Conservation (phyloP, 1,139 yeast genomes). For the Kodamaea arcana region DNA sequence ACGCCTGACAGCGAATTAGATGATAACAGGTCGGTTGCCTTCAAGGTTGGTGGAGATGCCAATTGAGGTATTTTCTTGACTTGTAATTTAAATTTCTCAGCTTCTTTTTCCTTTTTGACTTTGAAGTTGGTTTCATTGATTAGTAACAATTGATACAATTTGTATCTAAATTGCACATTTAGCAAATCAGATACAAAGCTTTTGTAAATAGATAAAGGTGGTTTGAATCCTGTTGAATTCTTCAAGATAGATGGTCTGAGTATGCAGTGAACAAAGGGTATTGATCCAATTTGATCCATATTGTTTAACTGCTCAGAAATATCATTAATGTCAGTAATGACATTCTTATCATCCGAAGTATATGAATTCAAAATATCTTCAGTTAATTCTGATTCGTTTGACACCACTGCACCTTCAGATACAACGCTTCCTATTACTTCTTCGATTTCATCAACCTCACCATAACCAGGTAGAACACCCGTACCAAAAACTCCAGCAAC, state of each 20-base stretch:
- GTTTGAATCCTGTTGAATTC: slow-evolving; percentile 38
- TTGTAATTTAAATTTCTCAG: slow-evolving; percentile 27
- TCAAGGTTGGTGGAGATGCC: slow-evolving; percentile 11
- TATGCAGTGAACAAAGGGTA: slow-evolving; percentile 42
- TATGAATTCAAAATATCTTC: too few species aligned
- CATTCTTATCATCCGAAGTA: too few species aligned
- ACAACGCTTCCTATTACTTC: slow-evolving; percentile 20
- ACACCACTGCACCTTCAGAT: slow-evolving; percentile 2
- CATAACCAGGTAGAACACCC: slow-evolving; percentile 25
- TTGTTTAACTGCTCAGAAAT: slow-evolving; percentile 24
- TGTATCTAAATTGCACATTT: slow-evolving; percentile 20
- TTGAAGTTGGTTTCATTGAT: slow-evolving; percentile 27
- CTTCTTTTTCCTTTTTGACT: slow-evolving; percentile 24
- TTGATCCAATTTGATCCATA: slow-evolving; percentile 35
- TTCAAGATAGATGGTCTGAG: slow-evolving; percentile 40
- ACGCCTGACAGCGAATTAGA: slow-evolving; percentile 3
- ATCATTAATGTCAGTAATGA: too few species aligned
- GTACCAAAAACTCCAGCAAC: slow-evolving; percentile 24
- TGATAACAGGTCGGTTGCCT: slow-evolving; percentile 8
- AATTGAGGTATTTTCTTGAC: slow-evolving; percentile 18
- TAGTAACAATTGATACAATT: slow-evolving; percentile 26
- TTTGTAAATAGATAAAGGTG: slow-evolving; percentile 31
- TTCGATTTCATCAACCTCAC: slow-evolving; percentile 24
- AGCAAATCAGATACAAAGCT: slow-evolving; percentile 29
- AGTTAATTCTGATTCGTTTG: too few species aligned